Conservation (phyloP, 305 asterid species). For the Fraxinus velutina region DNA sequence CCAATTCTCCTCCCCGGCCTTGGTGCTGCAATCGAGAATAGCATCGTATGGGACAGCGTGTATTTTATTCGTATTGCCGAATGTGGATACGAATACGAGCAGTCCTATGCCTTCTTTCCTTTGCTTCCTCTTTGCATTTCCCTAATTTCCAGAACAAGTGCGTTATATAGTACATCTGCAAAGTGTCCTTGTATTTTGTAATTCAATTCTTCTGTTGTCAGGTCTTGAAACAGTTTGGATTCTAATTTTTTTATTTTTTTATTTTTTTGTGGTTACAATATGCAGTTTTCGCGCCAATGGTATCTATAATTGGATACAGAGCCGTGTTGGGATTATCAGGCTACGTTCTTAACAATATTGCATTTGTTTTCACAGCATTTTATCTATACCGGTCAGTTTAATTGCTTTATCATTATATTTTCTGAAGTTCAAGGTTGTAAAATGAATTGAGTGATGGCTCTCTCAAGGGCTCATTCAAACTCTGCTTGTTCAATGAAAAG, state of each 20-base stretch:
- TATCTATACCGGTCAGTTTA: constrained; percentile 61
- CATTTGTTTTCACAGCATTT: constrained; percentile 70
- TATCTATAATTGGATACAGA: constrained; percentile 77
- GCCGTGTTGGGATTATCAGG: constrained; percentile 88
- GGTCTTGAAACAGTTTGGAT: constrained; percentile 8
- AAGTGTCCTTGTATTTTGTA: neutral
- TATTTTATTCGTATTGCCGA: constrained; percentile 74
- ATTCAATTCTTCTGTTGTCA: neutral
- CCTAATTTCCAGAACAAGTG: constrained; percentile 68
- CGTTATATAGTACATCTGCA: neutral
- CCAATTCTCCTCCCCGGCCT: constrained; percentile 48
- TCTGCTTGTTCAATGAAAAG: neutral
- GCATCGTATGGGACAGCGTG: constrained; percentile 94
- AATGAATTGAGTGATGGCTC: neutral
- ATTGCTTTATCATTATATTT: neutral
- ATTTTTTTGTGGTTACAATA: neutral
- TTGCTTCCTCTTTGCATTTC: constrained; percentile 75
- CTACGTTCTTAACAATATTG: constrained; percentile 65
- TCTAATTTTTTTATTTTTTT: neutral
- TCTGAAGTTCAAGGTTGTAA: neutral
- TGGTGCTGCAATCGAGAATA: constrained; percentile 57
- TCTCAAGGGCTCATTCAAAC: neutral
- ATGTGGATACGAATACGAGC: constrained; percentile 96
- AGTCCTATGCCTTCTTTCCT: constrained; percentile 84
- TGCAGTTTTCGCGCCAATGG: constrained; percentile 82